Evolutionary conservation across 768 basidiomycete species (phyloP).

Genomic region (Calocera viscosa): DNA sequence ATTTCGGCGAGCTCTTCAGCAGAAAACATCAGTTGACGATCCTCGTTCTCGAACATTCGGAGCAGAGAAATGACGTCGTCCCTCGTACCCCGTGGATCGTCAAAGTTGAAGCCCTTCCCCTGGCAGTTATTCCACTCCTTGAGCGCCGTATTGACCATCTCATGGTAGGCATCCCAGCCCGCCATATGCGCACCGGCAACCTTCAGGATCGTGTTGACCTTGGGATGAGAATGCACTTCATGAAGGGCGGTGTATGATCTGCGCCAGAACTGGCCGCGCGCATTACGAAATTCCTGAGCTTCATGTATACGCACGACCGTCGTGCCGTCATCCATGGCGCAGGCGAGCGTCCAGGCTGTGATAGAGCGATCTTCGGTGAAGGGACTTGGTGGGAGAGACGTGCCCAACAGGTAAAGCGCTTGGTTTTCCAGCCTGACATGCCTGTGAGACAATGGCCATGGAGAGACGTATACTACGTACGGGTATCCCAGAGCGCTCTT

Average conservation of each 20-base stretch:
- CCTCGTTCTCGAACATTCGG: background rate
- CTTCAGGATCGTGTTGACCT: background rate
- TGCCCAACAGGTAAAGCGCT: background rate
- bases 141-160: background rate
- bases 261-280: background rate
- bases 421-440: background rate
- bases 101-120: background rate
- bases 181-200: background rate
- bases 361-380: background rate
- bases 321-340: background rate
- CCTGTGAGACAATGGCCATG: background rate
- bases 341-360: background rate
- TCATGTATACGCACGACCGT: background rate
- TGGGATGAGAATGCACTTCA: background rate
- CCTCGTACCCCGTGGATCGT: background rate
- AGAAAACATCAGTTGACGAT: background rate
- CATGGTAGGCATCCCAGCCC: background rate
- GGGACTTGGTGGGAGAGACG: background rate
- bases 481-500: background rate
- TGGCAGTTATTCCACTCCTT: background rate
- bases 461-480: background rate
- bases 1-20: background rate
- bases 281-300: background rate
- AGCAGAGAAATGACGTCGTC: background rate
- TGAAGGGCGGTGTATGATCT: background rate